These are phyloP conservation scores for Calonectria ilicicola DNA, from an alignment of 2,329 filamentous ascomycete species.

Conservation along the genomic window DNA sequence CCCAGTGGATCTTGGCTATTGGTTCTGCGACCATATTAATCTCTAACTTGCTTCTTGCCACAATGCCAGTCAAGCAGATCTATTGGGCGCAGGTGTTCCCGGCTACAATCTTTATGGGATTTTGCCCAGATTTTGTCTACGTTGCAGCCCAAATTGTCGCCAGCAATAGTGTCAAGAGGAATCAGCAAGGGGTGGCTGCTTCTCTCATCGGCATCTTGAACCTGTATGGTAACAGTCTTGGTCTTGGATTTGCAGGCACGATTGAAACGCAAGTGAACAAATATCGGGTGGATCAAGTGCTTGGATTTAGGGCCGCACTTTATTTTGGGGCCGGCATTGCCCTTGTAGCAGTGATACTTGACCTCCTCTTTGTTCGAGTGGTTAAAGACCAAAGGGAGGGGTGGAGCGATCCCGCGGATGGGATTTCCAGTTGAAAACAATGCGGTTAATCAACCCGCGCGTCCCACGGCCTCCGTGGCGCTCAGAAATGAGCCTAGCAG, in stretches of 20 bases:
- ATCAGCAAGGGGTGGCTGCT: slow-evolving; percentile 62
- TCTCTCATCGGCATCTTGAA: slow-evolving; percentile 57
- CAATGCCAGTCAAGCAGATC: slow-evolving; percentile 55
- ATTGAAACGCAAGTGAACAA: slow-evolving; percentile 40
- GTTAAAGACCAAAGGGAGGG: background rate
- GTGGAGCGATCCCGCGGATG: background rate
- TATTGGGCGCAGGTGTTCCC: slow-evolving; percentile 56
- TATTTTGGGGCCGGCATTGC: background rate
- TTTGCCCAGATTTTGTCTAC: slow-evolving; percentile 60
- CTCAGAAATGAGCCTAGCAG: no score
- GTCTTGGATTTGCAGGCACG: slow-evolving; percentile 46
- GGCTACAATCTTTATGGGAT: slow-evolving; percentile 45
- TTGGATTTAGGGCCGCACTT: background rate
- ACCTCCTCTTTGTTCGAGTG: background rate
- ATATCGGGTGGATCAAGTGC: background rate
- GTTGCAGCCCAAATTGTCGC: slow-evolving; percentile 64
- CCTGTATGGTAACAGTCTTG: slow-evolving; percentile 43
- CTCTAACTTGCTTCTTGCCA: slow-evolving; percentile 45
- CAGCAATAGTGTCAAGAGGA: slow-evolving; percentile 59
- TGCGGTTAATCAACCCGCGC: no score
- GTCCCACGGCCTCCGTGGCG: no score
- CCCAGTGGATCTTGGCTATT: slow-evolving; percentile 60
- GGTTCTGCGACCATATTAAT: slow-evolving; percentile 46
- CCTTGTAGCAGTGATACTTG: background rate
- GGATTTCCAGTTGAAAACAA: background rate